phyloP scores from a whole-genome alignment of 805 yeast genomes.

The Wickerhamiella nectarea region DNA sequence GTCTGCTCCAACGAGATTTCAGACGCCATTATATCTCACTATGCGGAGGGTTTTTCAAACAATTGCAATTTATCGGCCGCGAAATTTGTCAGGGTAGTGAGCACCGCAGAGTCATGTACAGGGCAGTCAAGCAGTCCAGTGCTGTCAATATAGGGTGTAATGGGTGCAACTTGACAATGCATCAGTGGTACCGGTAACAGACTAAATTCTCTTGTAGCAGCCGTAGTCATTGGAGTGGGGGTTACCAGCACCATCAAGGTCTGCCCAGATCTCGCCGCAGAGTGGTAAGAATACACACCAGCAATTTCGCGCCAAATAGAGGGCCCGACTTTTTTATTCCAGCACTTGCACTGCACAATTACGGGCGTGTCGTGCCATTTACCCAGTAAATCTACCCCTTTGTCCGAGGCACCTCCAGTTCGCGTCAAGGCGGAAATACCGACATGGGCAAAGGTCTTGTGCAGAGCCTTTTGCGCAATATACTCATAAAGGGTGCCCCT shows the following conservation, averaged over 20 bases:
- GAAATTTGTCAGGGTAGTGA: conserved; percentile 1
- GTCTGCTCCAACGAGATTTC: conserved; percentile 8
- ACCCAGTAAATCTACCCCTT: conserved; percentile 12
- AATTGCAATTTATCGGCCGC: conserved; percentile 4
- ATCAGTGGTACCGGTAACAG: conserved; percentile 8
- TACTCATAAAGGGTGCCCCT: conserved; percentile 13
- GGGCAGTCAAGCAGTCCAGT: not conserved
- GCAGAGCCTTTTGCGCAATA: conserved; percentile 7
- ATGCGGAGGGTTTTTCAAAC: not conserved
- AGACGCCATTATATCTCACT: not conserved
- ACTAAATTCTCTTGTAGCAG: conserved; percentile 6
- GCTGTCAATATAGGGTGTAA: not conserved
- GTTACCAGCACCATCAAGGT: conserved; percentile 10
- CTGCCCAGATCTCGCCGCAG: not conserved
- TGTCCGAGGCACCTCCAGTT: conserved; percentile 12
- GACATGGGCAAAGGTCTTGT: not conserved
- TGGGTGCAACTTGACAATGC: conserved; percentile 6
- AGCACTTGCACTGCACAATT: conserved; percentile 14
- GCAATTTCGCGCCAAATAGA: conserved; percentile 11
- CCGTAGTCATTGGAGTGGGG: conserved; percentile 11
- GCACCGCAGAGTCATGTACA: not conserved
- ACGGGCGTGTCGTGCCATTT: conserved; percentile 8
- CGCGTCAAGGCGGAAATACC: conserved; percentile 6
- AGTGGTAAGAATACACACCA: conserved; percentile 7
- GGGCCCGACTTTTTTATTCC: conserved; percentile 11